Evolutionary conservation across 805 yeast species (phyloP), one percentile per base, ranked within the genome.

Genomic region (Cyberlindnera xylosilytica): DNA sequence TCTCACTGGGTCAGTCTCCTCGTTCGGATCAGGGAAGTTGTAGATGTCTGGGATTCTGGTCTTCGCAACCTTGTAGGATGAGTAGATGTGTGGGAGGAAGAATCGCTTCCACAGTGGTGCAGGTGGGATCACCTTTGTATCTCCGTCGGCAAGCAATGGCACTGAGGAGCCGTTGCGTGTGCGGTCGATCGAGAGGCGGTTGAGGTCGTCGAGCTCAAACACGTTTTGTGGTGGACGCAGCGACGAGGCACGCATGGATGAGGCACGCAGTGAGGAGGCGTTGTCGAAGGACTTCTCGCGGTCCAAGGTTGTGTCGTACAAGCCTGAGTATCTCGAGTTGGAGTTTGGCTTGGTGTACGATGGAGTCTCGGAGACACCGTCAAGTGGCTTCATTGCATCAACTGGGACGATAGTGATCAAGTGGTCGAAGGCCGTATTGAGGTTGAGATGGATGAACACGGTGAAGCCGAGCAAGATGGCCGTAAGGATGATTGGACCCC

Each of bases 401-500:
- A 80, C 67, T 28, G 95, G 90, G 36, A 83, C 70, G 23, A 73
- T 74, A 0, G 58, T 57, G 47, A 83, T 57, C 58, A 89, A 68
- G 11, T 74, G 70, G 43, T 74, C 82, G 58, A 88, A 87, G 0
- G 97, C 87, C 8, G 58, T 47, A 48, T 73, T 77, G 58, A 91
- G 62, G 49, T 78, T 74, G 23, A 78, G 15, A 56, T 91, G 97
- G 45, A 77, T 71, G 58, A 87, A 82, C 4, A 75, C 74, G 0
- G 97, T 87, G 50, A 73, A 63, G 8, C 73, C 76, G 12, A 87
- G 55, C 32, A 83, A 70, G 39, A 90, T 70, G 2, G 79, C 81
- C 61, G 85, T 87, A 41, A 91, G 65, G 3, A 82, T 86, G 50
- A 89, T 73, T 28, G 97, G 95, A 34, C 97, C 98, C 97, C 97